Conservation (phyloP, 192 early-diverging fungal genomes). For the Coemansia sp. region DNA sequence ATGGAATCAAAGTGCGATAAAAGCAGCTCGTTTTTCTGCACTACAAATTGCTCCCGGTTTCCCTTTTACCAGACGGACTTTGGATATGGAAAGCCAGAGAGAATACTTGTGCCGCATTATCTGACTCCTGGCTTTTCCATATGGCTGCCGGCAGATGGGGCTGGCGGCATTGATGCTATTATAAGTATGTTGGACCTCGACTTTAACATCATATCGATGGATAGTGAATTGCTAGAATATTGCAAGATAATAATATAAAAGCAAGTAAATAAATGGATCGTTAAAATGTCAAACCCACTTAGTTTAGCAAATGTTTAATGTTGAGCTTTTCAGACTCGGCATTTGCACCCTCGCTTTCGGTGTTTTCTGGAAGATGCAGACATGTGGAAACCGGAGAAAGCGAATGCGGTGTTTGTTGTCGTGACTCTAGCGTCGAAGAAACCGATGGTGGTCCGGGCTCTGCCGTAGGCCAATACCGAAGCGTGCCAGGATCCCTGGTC, state of each 20-base stretch:
- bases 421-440: constrained; percentile 14
- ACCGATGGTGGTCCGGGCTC: constrained; percentile 9
- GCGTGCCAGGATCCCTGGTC: neutral
- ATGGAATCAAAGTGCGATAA: neutral
- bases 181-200: constrained; percentile 9
- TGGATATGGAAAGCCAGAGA: constrained; percentile 16
- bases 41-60: constrained; percentile 23
- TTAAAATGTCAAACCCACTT: constrained; percentile 1
- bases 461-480: neutral
- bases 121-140: constrained; percentile 21
- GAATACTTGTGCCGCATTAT: constrained; percentile 15
- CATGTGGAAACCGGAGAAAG: constrained; percentile 32
- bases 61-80: constrained; percentile 17
- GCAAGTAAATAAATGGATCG: too few species aligned
- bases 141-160: constrained; percentile 16
- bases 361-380: constrained; percentile 6
- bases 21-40: constrained; percentile 16
- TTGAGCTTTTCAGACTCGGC: constrained; percentile 22
- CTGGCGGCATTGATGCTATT: constrained; percentile 16
- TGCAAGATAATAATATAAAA: constrained; percentile 11
- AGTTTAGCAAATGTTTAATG: constrained; percentile 41
- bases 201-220: neutral
- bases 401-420: constrained; percentile 22
- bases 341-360: neutral
- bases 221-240: constrained; percentile 15